phyloP scores from a whole-genome alignment of 345 rosid genomes.

The Orychophragmus violaceus region DNA sequence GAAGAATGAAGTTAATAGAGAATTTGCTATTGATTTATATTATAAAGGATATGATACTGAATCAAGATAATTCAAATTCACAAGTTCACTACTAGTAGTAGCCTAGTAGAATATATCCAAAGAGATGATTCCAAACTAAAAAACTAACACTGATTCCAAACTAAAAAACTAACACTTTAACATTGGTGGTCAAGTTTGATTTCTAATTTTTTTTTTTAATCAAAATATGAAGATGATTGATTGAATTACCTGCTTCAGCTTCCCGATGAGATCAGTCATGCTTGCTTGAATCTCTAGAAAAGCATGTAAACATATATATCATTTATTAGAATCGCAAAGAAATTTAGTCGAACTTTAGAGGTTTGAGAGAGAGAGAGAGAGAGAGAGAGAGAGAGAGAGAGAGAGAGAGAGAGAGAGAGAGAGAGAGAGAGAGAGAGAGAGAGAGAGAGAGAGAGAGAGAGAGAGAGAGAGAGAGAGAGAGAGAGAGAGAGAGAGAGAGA shows the following conservation, averaged over 20 bases:
- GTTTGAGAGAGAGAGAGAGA: neutral
- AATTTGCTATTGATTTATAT: too few species aligned
- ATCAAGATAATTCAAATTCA: too few species aligned
- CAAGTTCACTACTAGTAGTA: too few species aligned
- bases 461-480: neutral
- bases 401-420: neutral
- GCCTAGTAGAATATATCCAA: too few species aligned
- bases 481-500: neutral
- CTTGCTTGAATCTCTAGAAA: conserved; percentile 54
- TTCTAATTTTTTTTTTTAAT: too few species aligned
- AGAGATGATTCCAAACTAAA: too few species aligned
- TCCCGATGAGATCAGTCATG: conserved; percentile 50
- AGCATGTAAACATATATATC: conserved; percentile 20
- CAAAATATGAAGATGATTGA: too few species aligned
- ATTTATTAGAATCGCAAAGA: neutral
- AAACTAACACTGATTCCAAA: neutral
- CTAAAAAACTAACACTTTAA: neutral
- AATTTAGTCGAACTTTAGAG: neutral
- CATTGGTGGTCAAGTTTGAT: neutral
- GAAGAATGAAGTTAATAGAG: too few species aligned
- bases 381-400: neutral
- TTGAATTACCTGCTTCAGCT: conserved; percentile 41
- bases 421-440: neutral
- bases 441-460: neutral
- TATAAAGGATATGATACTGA: too few species aligned